phyloP scores from a whole-genome alignment of 345 rosid species.

The Rubroshorea leprosula region DNA sequence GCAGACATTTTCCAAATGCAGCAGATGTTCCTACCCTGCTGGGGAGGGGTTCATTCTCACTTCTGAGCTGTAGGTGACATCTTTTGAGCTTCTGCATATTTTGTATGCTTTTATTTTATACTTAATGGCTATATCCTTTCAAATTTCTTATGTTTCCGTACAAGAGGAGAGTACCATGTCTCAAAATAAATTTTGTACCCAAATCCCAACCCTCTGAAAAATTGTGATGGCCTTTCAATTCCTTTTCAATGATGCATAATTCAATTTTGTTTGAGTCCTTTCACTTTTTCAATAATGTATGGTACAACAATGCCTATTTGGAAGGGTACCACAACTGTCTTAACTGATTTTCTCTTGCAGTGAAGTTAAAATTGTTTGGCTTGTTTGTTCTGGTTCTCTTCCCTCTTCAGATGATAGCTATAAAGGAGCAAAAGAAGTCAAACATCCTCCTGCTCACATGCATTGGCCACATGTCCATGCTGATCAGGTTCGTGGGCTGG shows the following conservation, averaged over 20 bases:
- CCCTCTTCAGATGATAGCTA: slow-evolving; percentile 46
- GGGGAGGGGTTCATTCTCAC: slow-evolving; percentile 85
- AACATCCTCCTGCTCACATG: slow-evolving; percentile 57
- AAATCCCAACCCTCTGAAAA: neutral
- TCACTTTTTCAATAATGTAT: neutral
- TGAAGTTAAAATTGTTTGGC: neutral
- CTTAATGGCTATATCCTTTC: neutral
- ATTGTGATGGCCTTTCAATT: neutral
- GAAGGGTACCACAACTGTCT: no score
- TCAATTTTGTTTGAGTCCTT: neutral
- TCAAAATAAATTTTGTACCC: neutral
- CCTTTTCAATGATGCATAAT: neutral
- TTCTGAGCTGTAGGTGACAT: slow-evolving; percentile 69
- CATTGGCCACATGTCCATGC: slow-evolving; percentile 96
- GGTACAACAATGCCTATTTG: slow-evolving; percentile 4
- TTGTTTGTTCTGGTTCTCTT: slow-evolving; percentile 14
- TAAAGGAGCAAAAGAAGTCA: slow-evolving; percentile 28
- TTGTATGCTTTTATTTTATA: neutral
- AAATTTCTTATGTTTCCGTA: neutral
- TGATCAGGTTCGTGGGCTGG: slow-evolving; percentile 85
- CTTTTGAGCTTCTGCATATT: slow-evolving; percentile 2
- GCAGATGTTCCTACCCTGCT: slow-evolving; percentile 88
- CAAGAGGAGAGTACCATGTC: neutral
- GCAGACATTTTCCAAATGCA: slow-evolving; percentile 55
- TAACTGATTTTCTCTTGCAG: neutral